Percentiles rank a stretch among this genome's conserved stretches.
These are phyloP conservation scores for Yamadazyma membranifaciens DNA, from an alignment of 1,139 yeast genomes.

Conservation along the genomic window DNA sequence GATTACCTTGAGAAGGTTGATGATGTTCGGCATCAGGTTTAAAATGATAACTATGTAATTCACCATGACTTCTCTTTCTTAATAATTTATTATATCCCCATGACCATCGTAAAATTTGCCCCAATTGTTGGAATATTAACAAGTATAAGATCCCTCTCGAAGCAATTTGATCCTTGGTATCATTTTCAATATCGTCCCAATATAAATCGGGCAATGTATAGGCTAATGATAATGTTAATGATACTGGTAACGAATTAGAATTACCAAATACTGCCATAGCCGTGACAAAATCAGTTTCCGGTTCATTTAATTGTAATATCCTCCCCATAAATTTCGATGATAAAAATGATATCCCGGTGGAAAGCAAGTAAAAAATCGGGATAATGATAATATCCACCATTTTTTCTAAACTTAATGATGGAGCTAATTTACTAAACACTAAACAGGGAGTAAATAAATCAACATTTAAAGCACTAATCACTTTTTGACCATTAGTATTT, in stretches of 20 bases:
- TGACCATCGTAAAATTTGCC: slow-evolving; percentile 83
- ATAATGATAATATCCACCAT: slow-evolving; percentile 68
- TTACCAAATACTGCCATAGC: slow-evolving; percentile 91
- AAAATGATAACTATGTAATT: slow-evolving; percentile 30
- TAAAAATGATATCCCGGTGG: slow-evolving; percentile 59
- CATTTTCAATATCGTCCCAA: slow-evolving; percentile 73
- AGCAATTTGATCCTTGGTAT: slow-evolving; percentile 68
- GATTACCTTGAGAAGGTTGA: background rate
- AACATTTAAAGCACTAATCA: slow-evolving; percentile 66
- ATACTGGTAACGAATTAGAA: slow-evolving; percentile 78
- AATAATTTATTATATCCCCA: slow-evolving; percentile 85
- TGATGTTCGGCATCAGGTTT: slow-evolving; percentile 11
- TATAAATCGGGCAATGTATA: slow-evolving; percentile 68
- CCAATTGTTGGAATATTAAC: slow-evolving; percentile 79
- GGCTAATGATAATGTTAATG: slow-evolving; percentile 67
- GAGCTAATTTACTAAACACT: slow-evolving; percentile 77
- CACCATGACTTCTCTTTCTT: slow-evolving; percentile 47
- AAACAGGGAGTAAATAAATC: slow-evolving; percentile 83
- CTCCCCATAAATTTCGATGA: slow-evolving; percentile 53
- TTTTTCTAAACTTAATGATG: slow-evolving; percentile 65
- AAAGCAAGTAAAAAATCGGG: slow-evolving; percentile 67
- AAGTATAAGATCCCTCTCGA: slow-evolving; percentile 77
- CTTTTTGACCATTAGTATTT: slow-evolving; percentile 61
- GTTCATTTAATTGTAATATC: slow-evolving; percentile 50
- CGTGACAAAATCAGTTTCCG: slow-evolving; percentile 76